Evolutionary conservation across 768 basidiomycete genomes (phyloP).

Genomic region (Pulveroboletus frians): DNA sequence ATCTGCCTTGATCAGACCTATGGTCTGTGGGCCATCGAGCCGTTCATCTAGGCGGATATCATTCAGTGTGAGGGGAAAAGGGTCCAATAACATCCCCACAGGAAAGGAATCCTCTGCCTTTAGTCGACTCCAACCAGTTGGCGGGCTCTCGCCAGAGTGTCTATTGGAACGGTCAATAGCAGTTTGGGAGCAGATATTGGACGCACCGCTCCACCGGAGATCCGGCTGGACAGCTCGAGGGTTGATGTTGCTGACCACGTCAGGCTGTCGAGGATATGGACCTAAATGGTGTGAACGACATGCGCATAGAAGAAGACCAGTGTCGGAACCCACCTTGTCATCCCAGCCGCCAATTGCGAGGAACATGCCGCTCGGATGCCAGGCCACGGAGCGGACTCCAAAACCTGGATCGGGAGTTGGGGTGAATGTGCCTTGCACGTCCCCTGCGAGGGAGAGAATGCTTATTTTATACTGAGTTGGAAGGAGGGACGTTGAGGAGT

Average conservation of each 20-base stretch:
- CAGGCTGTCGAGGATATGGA: conserved; percentile 68
- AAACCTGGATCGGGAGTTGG: conserved; percentile 77
- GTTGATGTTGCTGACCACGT: conserved; percentile 68
- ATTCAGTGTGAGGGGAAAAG: not conserved
- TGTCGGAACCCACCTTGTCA: conserved; percentile 55
- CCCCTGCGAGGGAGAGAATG: conserved; percentile 63
- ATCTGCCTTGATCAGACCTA: conserved; percentile 49
- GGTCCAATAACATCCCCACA: conserved; percentile 44
- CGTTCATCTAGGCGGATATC: conserved; percentile 51
- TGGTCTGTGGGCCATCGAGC: conserved; percentile 49
- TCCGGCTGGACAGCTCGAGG: conserved; percentile 55
- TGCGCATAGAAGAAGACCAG: not conserved
- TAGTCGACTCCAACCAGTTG: conserved; percentile 79
- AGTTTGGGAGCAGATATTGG: not conserved
- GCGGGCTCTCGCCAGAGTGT: conserved; percentile 80
- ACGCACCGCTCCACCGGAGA: conserved; percentile 55
- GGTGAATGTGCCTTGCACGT: conserved; percentile 57
- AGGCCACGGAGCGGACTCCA: conserved; percentile 71
- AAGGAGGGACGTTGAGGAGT: not conserved
- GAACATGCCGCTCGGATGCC: conserved; percentile 85
- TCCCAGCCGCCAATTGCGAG: conserved; percentile 85
- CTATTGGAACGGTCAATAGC: conserved; percentile 36
- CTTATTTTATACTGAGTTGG: conserved; percentile 64
- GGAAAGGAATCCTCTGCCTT: conserved; percentile 82
- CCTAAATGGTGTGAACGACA: conserved; percentile 36